phyloP scores from a whole-genome alignment of 2,329 filamentous ascomycete genomes.

The Nakataea oryzae region DNA sequence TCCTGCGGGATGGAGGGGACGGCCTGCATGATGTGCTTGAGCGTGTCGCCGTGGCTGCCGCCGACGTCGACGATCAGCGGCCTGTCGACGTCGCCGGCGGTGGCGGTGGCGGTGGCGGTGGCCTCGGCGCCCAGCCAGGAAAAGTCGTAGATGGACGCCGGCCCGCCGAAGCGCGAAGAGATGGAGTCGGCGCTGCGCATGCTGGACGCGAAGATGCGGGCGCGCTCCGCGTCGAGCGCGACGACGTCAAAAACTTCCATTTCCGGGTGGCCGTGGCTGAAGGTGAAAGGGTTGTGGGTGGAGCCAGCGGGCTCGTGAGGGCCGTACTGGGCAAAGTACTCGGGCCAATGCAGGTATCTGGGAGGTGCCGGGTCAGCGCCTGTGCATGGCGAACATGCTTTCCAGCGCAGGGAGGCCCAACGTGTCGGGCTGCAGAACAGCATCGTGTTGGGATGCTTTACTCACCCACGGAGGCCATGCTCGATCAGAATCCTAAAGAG shows the following conservation, averaged over 20 bases:
- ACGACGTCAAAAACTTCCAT: constrained; percentile 16
- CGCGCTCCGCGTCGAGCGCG: constrained; percentile 12
- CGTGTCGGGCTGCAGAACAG: no score
- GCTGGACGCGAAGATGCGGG: constrained; percentile 8
- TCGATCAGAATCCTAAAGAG: constrained; percentile 12
- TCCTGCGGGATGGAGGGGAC: constrained; percentile 12
- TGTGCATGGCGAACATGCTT: background rate
- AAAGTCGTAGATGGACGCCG: constrained; percentile 13
- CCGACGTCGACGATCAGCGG: constrained; percentile 12
- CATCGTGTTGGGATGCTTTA: background rate
- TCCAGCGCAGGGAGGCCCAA: no score
- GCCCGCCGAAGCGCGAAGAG: constrained; percentile 9
- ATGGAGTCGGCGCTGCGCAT: constrained; percentile 9
- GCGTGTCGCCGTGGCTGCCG: constrained; percentile 11
- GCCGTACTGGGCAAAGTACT: constrained; percentile 13
- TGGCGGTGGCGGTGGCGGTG: constrained; percentile 8
- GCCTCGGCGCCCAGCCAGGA: constrained; percentile 12
- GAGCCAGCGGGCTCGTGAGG: constrained; percentile 10
- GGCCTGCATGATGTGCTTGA: constrained; percentile 8
- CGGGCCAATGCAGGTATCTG: constrained; percentile 13
- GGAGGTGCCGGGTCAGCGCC: background rate
- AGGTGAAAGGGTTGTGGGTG: constrained; percentile 12
- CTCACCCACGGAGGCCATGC: constrained; percentile 13
- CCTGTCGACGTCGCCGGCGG: background rate
- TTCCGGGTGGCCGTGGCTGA: constrained; percentile 13